Conservation (phyloP, 2,329 filamentous ascomycete genomes). For the Xylaria digitata region DNA sequence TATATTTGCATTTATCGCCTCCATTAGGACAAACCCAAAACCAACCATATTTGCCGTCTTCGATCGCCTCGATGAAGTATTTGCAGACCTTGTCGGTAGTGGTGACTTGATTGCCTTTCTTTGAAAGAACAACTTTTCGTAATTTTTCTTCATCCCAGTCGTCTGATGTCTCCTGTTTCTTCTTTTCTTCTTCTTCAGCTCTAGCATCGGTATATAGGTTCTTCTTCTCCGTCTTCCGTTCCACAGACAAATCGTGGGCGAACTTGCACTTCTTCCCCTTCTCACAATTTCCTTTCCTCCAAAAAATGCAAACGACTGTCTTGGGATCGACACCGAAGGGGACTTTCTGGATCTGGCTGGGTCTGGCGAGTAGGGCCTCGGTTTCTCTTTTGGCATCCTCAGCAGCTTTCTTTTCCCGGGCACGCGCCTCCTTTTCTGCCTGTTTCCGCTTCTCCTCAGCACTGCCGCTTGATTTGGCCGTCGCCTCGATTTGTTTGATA, state of each 20-base stretch:
- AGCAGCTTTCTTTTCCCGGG: constrained; percentile 90
- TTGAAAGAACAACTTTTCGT: constrained; percentile 87
- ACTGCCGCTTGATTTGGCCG: constrained; percentile 78
- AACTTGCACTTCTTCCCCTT: constrained; percentile 99
- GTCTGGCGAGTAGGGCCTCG: constrained; percentile 86
- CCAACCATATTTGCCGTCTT: constrained; percentile 99
- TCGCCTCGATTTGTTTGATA: constrained; percentile 84
- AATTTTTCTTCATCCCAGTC: constrained; percentile 99
- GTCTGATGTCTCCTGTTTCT: constrained; percentile 91
- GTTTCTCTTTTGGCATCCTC: constrained; percentile 85
- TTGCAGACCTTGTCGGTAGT: constrained; percentile 99
- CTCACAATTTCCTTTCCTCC: constrained; percentile 96
- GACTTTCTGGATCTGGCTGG: constrained; percentile 95
- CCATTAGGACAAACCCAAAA: constrained; percentile 99
- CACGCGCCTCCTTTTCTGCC: constrained; percentile 73
- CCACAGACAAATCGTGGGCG: constrained; percentile 87
- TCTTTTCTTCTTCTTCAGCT: constrained; percentile 77
- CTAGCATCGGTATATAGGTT: constrained; percentile 89
- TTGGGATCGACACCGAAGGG: constrained; percentile 98
- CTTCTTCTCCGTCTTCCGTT: constrained; percentile 92
- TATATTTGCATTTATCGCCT: constrained; percentile 98
- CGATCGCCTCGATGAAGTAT: constrained; percentile 95
- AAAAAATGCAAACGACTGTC: constrained; percentile 96
- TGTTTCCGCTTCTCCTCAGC: constrained; percentile 87
- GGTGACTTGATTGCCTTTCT: constrained; percentile 96